Conservation (phyloP, 176 grass and related monocot species). For the Avena sativa region DNA sequence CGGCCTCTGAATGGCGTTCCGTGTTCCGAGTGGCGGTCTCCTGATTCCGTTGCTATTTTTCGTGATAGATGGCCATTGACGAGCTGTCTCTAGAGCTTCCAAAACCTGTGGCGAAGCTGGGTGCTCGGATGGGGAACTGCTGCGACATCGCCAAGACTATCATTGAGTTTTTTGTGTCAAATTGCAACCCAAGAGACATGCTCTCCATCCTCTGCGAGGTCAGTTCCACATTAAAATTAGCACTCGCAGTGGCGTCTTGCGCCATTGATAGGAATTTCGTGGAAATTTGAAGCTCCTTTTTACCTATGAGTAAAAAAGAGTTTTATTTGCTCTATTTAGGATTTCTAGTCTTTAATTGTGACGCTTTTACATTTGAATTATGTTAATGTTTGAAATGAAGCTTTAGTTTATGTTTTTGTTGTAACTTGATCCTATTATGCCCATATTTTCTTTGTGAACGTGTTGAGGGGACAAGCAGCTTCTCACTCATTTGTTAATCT, state of each 20-base stretch:
- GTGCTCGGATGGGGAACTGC: constrained; percentile 45
- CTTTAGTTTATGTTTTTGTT: background rate
- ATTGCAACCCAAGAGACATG: constrained; percentile 72
- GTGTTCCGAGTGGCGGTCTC: background rate
- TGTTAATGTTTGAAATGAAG: background rate
- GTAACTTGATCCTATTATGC: background rate
- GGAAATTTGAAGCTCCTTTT: background rate
- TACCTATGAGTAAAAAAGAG: background rate
- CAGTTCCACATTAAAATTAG: constrained; percentile 10
- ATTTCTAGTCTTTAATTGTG: background rate
- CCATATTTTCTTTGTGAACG: background rate
- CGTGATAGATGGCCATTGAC: constrained; percentile 56
- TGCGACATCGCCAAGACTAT: constrained; percentile 33
- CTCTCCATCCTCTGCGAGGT: constrained; percentile 75
- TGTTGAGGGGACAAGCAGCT: too few relatives aligned
- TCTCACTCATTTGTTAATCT: too few relatives aligned
- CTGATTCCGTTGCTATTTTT: background rate
- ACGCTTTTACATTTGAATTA: background rate
- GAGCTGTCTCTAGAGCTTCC: constrained; percentile 70
- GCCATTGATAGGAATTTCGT: background rate
- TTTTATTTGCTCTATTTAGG: background rate
- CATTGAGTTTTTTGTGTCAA: constrained; percentile 48
- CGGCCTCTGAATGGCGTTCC: background rate
- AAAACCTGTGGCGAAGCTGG: constrained; percentile 57
- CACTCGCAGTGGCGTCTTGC: background rate